Conservation (phyloP, 2,329 filamentous ascomycete species). For the Pseudogymnoascus sp. region DNA sequence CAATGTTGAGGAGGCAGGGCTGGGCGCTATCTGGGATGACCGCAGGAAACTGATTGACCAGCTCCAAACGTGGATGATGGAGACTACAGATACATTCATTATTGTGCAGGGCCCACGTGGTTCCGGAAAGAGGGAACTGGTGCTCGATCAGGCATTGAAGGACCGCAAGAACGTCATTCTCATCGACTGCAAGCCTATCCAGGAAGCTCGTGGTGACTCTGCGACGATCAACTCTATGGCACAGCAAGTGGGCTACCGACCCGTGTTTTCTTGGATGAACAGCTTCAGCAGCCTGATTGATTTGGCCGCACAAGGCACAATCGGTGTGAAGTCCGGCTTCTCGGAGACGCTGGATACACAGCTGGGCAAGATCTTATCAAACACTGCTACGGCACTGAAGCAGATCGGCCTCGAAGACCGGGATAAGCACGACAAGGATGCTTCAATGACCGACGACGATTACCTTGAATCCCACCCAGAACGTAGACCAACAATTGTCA, state of each 20-base stretch:
- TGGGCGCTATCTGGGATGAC: conserved; percentile 81
- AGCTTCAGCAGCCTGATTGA: conserved; percentile 88
- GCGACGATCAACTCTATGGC: conserved; percentile 78
- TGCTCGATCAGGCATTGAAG: conserved; percentile 74
- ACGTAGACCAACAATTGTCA: conserved; percentile 69
- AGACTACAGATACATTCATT: conserved; percentile 85
- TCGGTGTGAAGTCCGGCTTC: conserved; percentile 88
- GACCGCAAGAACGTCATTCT: conserved; percentile 69
- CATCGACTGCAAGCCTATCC: conserved; percentile 87
- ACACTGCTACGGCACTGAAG: conserved; percentile 69
- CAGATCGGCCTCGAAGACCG: conserved; percentile 63
- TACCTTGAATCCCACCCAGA: conserved; percentile 88
- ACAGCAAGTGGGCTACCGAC: conserved; percentile 75
- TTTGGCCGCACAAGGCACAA: conserved; percentile 85
- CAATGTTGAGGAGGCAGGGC: conserved; percentile 54
- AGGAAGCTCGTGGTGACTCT: conserved; percentile 81
- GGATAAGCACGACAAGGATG: conserved; percentile 65
- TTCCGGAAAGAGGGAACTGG: conserved; percentile 81
- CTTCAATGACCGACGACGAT: conserved; percentile 67
- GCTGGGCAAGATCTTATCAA: conserved; percentile 80
- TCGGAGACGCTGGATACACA: conserved; percentile 88
- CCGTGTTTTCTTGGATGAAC: conserved; percentile 95
- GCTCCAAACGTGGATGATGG: conserved; percentile 76
- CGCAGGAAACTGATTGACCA: conserved; percentile 73
- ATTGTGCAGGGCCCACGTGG: conserved; percentile 88